Percentiles rank a stretch among this genome's conserved stretches.
phyloP scores from a whole-genome alignment of 2,329 filamentous ascomycete genomes.

The Aspergillus eucalypticola region DNA sequence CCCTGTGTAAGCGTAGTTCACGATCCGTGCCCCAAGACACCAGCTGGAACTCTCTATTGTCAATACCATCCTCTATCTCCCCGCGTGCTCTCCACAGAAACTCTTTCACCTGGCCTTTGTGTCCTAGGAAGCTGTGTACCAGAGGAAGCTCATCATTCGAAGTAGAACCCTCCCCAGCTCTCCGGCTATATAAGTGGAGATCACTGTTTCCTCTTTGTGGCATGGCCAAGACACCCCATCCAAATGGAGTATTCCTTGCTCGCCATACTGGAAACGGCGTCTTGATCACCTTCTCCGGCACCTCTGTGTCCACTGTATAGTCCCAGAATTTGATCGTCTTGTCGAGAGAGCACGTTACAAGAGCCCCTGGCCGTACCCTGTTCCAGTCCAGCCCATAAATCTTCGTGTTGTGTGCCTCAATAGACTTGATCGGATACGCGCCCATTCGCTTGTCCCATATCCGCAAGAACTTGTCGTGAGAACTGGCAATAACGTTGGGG shows the following conservation, averaged over 20 bases:
- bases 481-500: constrained; percentile 82
- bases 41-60: constrained; percentile 86
- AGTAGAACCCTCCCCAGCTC: constrained; percentile 44
- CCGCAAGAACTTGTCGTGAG: constrained; percentile 81
- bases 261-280: constrained; percentile 89
- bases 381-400: constrained; percentile 98
- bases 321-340: constrained; percentile 95
- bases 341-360: constrained; percentile 88
- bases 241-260: constrained; percentile 88
- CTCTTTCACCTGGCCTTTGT: constrained; percentile 73
- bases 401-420: constrained; percentile 85
- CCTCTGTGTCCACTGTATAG: constrained; percentile 63
- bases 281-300: constrained; percentile 73
- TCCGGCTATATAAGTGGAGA: constrained; percentile 78
- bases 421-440: constrained; percentile 75
- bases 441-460: constrained; percentile 89
- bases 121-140: constrained; percentile 55
- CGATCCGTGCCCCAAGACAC: constrained; percentile 92
- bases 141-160: constrained; percentile 41
- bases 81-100: constrained; percentile 87
- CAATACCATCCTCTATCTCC: constrained; percentile 65
- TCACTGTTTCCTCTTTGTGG: constrained; percentile 84
- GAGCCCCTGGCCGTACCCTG: constrained; percentile 67
- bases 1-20: constrained; percentile 74
- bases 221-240: constrained; percentile 83